Evolutionary conservation across 1,284 basidiomycete species (phyloP), one percentile per base, ranked within the genome.

Genomic region (Anthracocystis panici-leucophaei): DNA sequence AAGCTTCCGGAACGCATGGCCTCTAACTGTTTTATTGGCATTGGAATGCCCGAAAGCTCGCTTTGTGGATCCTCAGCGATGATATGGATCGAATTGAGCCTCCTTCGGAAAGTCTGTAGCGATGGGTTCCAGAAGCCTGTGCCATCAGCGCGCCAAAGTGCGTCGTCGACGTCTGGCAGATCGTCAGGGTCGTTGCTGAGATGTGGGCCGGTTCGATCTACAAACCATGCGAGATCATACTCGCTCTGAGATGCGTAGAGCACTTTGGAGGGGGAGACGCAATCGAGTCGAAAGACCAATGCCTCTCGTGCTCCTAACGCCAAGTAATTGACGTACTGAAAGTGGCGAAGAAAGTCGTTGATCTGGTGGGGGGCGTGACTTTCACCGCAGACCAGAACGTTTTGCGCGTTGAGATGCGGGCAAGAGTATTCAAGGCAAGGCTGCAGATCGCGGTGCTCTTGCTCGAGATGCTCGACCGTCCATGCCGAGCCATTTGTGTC

Each of bases 1-100:
- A 65, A 40, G 57, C 76, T 76, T 7, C 78, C 78, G 10, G 58
- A 48, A 16, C 69, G 63, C 25, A 80, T 14, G 0, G 55, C 42
- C 20, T 71, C 75, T 8, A 80, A 56, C 18, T 57, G 25, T 10
- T 21, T 20, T 4, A 74, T 46, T 0, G 75, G 78, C 72, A 80
- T 75, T 0, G 72, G 61, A 3, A 69, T 40, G 2, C 78, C 78
- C 3, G 75, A 62, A 5, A 76, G 42, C 52, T 60, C 59, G 56
- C 59, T 75, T 21, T 57, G 49, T 2, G 49, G 73, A 35, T 71
- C 45, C 21, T 61, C 41, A 23, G 54, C 49, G 11, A 71, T 23
- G 18, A 71, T 20, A 18, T 71, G 68, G 20, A 71, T 6, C 0
- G 62, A 33, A 12, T 35, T 23, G 33, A 70, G 49, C 27, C 61